Percentiles rank a stretch among this genome's conserved stretches.
Evolutionary conservation across 2,329 filamentous ascomycete species (phyloP).

Genomic region (Aspergillus sp.): DNA sequence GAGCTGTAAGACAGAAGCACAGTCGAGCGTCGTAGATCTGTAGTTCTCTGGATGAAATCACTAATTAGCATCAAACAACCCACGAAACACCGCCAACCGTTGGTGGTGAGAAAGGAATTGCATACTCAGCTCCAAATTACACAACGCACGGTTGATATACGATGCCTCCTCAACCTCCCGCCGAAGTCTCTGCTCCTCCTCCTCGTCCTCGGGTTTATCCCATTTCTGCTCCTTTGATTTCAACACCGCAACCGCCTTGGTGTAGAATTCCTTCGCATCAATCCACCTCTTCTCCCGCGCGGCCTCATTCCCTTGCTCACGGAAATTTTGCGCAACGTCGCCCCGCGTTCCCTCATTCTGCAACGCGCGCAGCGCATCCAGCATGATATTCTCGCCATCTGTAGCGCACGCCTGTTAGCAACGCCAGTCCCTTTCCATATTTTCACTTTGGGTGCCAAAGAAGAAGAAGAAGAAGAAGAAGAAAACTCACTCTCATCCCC

Average conservation of each 20-base stretch:
- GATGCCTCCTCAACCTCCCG: conserved; percentile 69
- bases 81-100: neutral
- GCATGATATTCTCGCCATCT: conserved; percentile 72
- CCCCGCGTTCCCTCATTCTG: conserved; percentile 88
- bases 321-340: conserved; percentile 81
- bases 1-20: conserved; percentile 72
- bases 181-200: conserved; percentile 63
- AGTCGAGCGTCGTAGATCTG: conserved; percentile 81
- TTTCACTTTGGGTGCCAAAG: neutral
- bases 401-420: conserved; percentile 1
- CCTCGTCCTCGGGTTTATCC: conserved; percentile 52
- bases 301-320: conserved; percentile 87
- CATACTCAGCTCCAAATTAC: conserved; percentile 77
- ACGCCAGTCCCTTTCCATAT: neutral
- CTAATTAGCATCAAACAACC: neutral
- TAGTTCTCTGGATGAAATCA: conserved; percentile 66
- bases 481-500: conserved; percentile 50
- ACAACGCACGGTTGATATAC: conserved; percentile 84
- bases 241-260: conserved; percentile 76
- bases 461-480: neutral
- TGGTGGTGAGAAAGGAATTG: conserved; percentile 7
- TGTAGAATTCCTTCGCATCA: conserved; percentile 90
- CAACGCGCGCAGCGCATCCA: conserved; percentile 85
- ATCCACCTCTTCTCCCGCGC: conserved; percentile 71
- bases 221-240: conserved; percentile 59